phyloP scores from a whole-genome alignment of 129 eudicot species.

The Arctium lappa region DNA sequence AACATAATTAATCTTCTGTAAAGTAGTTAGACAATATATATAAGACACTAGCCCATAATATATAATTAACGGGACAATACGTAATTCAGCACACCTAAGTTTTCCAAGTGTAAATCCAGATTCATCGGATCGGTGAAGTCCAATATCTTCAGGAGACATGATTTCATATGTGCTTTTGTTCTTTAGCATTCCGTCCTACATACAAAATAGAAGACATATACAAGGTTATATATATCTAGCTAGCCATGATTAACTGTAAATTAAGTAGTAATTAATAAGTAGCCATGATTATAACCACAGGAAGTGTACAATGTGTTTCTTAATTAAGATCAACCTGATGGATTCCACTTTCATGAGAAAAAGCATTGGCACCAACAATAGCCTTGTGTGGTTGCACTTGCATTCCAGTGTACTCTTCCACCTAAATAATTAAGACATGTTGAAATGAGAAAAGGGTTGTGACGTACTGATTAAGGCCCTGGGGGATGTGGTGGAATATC shows the following conservation, averaged over 20 bases:
- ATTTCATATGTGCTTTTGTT: slow-evolving; percentile 17
- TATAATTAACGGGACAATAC: no score
- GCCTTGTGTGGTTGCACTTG: slow-evolving; percentile 92
- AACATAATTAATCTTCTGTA: not conserved
- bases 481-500: no score
- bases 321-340: slow-evolving; percentile 59
- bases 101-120: slow-evolving; percentile 56
- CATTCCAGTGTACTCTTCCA: slow-evolving; percentile 79
- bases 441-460: no score
- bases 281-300: no score
- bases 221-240: no score
- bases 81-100: slow-evolving; percentile 4
- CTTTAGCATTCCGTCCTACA: slow-evolving; percentile 91
- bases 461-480: no score
- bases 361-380: slow-evolving; percentile 96
- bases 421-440: slow-evolving; percentile 37
- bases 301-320: not conserved
- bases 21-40: not conserved
- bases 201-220: not conserved
- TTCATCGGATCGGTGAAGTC: slow-evolving; percentile 79
- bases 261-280: not conserved
- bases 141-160: slow-evolving; percentile 93
- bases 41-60: no score
- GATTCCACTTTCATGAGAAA: slow-evolving; percentile 98
- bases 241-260: not conserved